Evolutionary conservation across 2,329 filamentous ascomycete genomes (phyloP), one percentile per base, ranked within the genome.

Genomic region (Phyllosticta citribraziliensis): DNA sequence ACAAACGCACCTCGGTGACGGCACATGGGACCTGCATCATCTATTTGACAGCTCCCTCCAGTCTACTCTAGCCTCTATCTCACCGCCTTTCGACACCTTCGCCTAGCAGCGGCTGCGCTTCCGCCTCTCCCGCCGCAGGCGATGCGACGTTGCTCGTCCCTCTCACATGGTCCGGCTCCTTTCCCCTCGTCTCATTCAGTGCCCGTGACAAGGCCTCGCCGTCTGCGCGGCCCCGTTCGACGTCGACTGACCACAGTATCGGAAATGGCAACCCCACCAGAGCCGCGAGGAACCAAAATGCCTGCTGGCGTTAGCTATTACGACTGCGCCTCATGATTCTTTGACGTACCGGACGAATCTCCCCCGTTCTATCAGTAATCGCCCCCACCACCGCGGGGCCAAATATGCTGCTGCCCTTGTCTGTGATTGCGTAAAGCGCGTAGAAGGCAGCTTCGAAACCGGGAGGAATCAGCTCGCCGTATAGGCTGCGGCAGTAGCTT

Each of bases 361-460:
- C 76, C 5, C 78, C 78, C 55, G 73, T 77, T 2, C 72, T 84
- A 74, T 97, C 92, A 12, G 94, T 96, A 65, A 99, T 96, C 12
- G 86, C 85, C 1, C 92, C 94, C 0, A 99, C 94, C 70, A 99
- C 93, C 0, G 91, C 88, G 0, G 94, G 94, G 0, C 94, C 94
- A 73, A 99, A 97, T 2, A 97, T 81, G 70, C 89, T 95, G 22
- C 89, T 94, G 0, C 93, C 92, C 74, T 99, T 99, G 73, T 99
- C 94, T 1, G 94, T 97, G 65, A 97, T 97, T 40, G 94, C 94
- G 71, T 97, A 99, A 1, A 99, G 80, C 0, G 93, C 92, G 71
- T 96, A 99, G 71, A 99, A 99, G 0, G 93, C 92, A 0, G 94
- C 92, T 75, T 99, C 94, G 30, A 88, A 95, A 3, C 94, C 94